Evolutionary conservation across 1,139 yeast genomes (phyloP), one percentile per base, ranked within the genome.

Genomic region (Lodderomyces parapsilosis): DNA sequence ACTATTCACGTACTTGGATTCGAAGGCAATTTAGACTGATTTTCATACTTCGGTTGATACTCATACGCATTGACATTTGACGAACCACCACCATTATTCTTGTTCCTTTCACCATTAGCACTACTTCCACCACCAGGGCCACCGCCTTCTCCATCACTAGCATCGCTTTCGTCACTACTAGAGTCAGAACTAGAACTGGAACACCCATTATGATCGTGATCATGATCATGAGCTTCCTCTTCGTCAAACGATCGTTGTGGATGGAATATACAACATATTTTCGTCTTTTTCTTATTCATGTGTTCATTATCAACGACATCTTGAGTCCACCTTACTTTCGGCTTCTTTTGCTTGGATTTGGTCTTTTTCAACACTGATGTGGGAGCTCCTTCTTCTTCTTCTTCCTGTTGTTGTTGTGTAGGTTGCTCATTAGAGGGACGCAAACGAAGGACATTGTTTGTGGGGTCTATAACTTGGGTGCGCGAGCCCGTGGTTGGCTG

Each of bases 241-340:
- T 81, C 87, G 30, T 80, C 93, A 55, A 83, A 85, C 52, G 81
- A 84, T 31, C 81, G 71, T 40, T 84, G 86, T 2, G 96, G 96
- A 57, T 89, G 96, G 66, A 85, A 93, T 18, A 93, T 91, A 54
- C 99, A 91, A 60, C 99, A 93, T n/a, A 91, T 84, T 63, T 91
- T 93, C 15, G 96, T 80, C 61, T 89, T 90, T 67, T 91, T 91
- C 68, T 80, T 86, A 57, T 84, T 78, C 86, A 93, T 72, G 59
- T 86, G 68, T 63, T 91, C 99, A 58, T 91, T 91, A 63, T 91
- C 98, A 5, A 91, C 73, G 4, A 89, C 93, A 40, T 83, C 96
- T 36, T 85, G 87, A 4, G 82, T 74, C 96, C 97, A 91, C 45
- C 83, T 71, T 0, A 91, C 96, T 36, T 74, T 73, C 3, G 81